A percentile compares a stretch with the other conserved stretches of the same genome.
Evolutionary conservation across 208 protist species (phyloP).

Genomic region (Sergeia podlipaevii): DNA sequence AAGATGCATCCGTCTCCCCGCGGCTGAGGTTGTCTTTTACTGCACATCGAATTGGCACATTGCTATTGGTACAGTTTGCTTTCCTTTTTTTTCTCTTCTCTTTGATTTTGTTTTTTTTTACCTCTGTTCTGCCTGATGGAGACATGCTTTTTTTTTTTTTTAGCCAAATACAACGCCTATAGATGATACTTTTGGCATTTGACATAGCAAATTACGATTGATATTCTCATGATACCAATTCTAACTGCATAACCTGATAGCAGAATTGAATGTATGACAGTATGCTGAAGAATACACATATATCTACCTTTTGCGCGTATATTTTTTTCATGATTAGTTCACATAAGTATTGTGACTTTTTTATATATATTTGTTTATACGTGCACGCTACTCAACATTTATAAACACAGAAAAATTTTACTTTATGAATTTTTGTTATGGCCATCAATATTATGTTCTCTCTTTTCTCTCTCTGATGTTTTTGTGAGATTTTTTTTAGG

Average conservation of each 20-base stretch:
- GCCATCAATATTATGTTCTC: no score
- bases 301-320: background rate
- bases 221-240: constrained; percentile 1
- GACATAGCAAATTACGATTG: constrained; percentile 36
- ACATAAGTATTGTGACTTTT: no score
- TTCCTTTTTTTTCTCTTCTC: constrained; percentile 5
- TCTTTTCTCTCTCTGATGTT: no score
- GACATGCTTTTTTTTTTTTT: constrained; percentile 4
- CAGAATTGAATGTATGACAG: background rate
- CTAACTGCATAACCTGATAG: background rate
- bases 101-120: background rate
- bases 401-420: no score
- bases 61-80: background rate
- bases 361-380: no score
- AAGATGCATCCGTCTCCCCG: no score
- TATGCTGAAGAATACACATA: background rate
- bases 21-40: no score
- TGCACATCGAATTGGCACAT: no score
- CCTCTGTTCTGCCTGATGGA: no score
- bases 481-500: no score
- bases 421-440: constrained; percentile 9
- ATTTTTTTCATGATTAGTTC: no score
- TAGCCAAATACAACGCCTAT: background rate
- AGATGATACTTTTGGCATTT: constrained; percentile 30
- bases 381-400: no score